These are phyloP conservation scores for Cladosporium sp. DNA, from an alignment of 2,329 filamentous ascomycete genomes.

Conservation along the genomic window DNA sequence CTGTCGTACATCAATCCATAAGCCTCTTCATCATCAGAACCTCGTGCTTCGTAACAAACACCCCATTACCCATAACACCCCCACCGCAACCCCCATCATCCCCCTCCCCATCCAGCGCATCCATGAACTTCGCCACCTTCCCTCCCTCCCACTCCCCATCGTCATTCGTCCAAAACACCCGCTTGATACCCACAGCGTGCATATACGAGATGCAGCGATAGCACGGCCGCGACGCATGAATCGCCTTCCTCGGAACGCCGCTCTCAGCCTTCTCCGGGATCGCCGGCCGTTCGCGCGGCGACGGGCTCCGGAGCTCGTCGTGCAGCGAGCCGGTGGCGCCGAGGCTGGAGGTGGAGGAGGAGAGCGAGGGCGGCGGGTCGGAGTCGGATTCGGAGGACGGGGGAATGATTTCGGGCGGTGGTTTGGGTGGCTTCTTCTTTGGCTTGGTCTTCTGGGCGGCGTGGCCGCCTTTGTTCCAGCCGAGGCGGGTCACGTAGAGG, in stretches of 20 bases:
- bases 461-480: slow-evolving; percentile 17
- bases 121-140: slow-evolving; percentile 45
- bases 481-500: slow-evolving; percentile 45
- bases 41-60: slow-evolving; percentile 51
- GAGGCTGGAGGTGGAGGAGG: slow-evolving; percentile 11
- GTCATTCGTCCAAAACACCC: slow-evolving; percentile 48
- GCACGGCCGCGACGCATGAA: slow-evolving; percentile 43
- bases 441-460: background rate
- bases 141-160: slow-evolving; percentile 46
- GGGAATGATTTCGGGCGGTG: background rate
- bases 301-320: slow-evolving; percentile 38
- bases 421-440: background rate
- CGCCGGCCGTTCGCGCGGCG: slow-evolving; percentile 4
- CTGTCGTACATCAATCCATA: slow-evolving; percentile 21
- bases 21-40: slow-evolving; percentile 41
- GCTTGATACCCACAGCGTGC: slow-evolving; percentile 46
- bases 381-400: background rate
- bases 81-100: slow-evolving; percentile 15
- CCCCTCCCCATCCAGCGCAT: slow-evolving; percentile 35
- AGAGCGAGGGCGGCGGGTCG: slow-evolving; percentile 11
- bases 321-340: slow-evolving; percentile 37
- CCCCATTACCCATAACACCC: slow-evolving; percentile 23
- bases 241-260: slow-evolving; percentile 18
- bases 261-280: background rate
- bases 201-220: slow-evolving; percentile 49